phyloP scores from a whole-genome alignment of 106 monocot genomes.

The Allium sativum region DNA sequence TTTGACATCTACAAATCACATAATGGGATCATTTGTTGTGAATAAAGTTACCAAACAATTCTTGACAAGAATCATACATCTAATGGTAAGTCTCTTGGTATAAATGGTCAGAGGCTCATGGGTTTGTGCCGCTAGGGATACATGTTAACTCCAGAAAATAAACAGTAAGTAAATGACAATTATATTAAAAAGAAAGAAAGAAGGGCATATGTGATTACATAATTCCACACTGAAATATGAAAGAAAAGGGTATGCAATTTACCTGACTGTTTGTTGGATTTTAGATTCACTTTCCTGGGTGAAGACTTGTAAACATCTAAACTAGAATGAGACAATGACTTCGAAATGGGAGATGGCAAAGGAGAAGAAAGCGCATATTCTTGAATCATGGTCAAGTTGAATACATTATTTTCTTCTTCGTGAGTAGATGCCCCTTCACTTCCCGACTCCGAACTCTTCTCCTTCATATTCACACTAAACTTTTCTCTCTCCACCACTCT shows the following conservation, averaged over 20 bases:
- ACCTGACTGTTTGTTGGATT: constrained; percentile 26
- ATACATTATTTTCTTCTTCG: constrained; percentile 26
- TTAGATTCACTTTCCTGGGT: constrained; percentile 16
- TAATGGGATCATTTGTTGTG: no score
- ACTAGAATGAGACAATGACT: constrained; percentile 5
- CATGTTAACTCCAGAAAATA: no score
- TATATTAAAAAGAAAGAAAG: no score
- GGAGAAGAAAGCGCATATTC: constrained; percentile 15
- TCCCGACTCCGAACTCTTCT: constrained; percentile 30
- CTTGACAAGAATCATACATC: no score
- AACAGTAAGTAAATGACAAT: no score
- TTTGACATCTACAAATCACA: no score
- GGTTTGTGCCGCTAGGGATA: no score
- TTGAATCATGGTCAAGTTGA: background rate
- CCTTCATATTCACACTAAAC: constrained; percentile 7
- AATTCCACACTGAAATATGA: no score
- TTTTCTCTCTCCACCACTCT: constrained; percentile 47
- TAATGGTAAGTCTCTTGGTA: no score
- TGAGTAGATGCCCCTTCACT: constrained; percentile 16
- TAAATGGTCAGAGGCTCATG: no score
- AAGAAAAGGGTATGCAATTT: background rate
- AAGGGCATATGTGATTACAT: no score
- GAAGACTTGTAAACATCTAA: constrained; percentile 9
- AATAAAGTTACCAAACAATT: no score
- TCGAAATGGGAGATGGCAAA: constrained; percentile 1